Evolutionary conservation across 208 protist species (phyloP), one percentile per base, ranked within the genome.

Genomic region (Strigomonas galati): DNA sequence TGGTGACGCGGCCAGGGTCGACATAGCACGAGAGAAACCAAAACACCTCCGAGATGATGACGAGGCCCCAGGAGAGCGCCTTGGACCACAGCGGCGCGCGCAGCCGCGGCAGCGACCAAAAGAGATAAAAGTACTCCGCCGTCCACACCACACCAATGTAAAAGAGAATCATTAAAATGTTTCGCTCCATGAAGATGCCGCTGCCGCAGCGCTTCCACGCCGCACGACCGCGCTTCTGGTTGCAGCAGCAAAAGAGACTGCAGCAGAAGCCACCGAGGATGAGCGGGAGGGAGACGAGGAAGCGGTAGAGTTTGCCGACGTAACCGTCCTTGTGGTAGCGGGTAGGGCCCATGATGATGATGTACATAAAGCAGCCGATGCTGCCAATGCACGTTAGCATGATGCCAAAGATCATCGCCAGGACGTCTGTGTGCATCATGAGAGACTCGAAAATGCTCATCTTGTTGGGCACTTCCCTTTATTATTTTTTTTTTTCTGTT

Each of bases 341-440:
- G 0, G 89, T 91, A 3, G 85, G 86, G 2, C 92, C 92, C 87
- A 95, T 94, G 51, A 96, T 93, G 27, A 91, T 73, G 46, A 96
- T 76, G 71, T 96, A 97, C 82, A 94, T 87, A 59, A 90, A 77
- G 17, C 51, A n/a, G 1, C 64, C 80, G 2, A 83, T 58, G 7
- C 74, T 21, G 12, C 74, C 19, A 28, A 94, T 84, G 67, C 79
- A 27, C 30, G 71, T 57, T 37, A 78, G 67, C 1, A 86, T 52
- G 27, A 40, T 27, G 26, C 48, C 53, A 49, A 94, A 87, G 19
- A 81, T 28, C 17, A 68, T 30, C 0, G 60, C 5, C 23, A 80
- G 52, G n/a, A 19, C 17, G 48, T 76, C 71, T 30, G 6, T 28
- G 4, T 31, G 9, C 30, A 5, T 28, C 6, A 5, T 58, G 53